These are phyloP conservation scores for Sugiyamaella grinbergsii DNA, from an alignment of 1,139 yeast genomes.

Conservation along the genomic window DNA sequence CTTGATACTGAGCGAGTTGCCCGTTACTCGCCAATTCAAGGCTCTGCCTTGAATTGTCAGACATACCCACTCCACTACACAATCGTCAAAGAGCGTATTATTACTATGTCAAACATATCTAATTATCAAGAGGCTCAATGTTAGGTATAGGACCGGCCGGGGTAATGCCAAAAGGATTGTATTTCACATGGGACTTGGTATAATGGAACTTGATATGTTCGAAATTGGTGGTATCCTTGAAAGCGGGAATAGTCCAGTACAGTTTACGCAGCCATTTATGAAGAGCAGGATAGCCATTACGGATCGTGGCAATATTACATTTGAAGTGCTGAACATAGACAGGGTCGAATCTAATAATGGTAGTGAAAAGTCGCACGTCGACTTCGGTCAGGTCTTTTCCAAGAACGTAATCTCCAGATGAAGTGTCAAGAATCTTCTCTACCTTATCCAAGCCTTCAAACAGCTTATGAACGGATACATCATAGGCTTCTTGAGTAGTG, in stretches of 20 bases:
- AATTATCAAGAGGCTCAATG: constrained; percentile 45
- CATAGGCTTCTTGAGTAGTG: constrained; percentile 79
- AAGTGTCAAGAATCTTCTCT: constrained; percentile 62
- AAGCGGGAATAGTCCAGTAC: constrained; percentile 82
- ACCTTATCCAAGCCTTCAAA: constrained; percentile 75
- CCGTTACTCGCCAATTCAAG: background rate
- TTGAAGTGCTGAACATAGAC: constrained; percentile 94
- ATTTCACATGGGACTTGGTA: constrained; percentile 72
- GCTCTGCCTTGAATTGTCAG: background rate
- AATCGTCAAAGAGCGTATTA: background rate
- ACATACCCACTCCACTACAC: too few species aligned
- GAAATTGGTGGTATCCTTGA: constrained; percentile 78
- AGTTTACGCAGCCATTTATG: constrained; percentile 80
- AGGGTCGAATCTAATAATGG: constrained; percentile 85
- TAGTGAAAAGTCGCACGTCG: constrained; percentile 80
- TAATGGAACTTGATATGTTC: constrained; percentile 90
- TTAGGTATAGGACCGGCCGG: constrained; percentile 89
- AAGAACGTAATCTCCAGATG: constrained; percentile 55
- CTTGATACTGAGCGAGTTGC: background rate
- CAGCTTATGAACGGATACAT: constrained; percentile 62
- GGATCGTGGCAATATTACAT: constrained; percentile 81
- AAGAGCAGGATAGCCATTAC: constrained; percentile 75
- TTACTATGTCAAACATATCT: background rate
- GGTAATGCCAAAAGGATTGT: constrained; percentile 82
- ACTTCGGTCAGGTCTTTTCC: constrained; percentile 83